A percentile compares a stretch with the other conserved stretches of the same genome.
phyloP scores from a whole-genome alignment of 495 filamentous ascomycete species.

The Rusavskia elegans region DNA sequence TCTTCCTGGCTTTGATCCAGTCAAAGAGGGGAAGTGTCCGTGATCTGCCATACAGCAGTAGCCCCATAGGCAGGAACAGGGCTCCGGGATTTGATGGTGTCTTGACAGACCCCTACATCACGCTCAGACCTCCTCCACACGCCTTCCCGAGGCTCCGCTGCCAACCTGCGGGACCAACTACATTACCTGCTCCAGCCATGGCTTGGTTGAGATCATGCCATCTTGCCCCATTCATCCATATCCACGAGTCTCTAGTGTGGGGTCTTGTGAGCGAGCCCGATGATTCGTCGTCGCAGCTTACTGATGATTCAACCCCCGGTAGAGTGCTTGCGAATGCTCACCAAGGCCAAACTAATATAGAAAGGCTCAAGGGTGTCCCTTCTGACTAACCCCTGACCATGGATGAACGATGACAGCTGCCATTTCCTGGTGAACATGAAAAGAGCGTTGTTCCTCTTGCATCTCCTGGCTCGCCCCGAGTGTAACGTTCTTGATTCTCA shows the following conservation, averaged over 20 bases:
- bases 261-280: not conserved
- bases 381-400: not conserved
- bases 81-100: not conserved
- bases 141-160: not conserved
- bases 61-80: no score
- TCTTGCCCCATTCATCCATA: not conserved
- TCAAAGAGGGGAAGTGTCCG: not conserved
- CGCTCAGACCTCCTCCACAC: slow-evolving; percentile 9
- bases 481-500: not conserved
- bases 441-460: not conserved
- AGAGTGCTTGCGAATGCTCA: not conserved
- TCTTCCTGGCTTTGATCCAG: no score
- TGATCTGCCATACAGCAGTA: not conserved
- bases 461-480: not conserved
- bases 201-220: not conserved
- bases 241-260: slow-evolving; percentile 4
- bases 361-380: not conserved
- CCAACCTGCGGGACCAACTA: not conserved
- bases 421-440: not conserved
- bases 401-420: not conserved
- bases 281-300: not conserved
- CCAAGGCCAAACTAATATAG: not conserved
- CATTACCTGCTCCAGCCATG: not conserved
- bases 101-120: not conserved
- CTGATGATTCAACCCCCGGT: no score